phyloP scores from a whole-genome alignment of 805 yeast species.

The Candida mattraensis region DNA sequence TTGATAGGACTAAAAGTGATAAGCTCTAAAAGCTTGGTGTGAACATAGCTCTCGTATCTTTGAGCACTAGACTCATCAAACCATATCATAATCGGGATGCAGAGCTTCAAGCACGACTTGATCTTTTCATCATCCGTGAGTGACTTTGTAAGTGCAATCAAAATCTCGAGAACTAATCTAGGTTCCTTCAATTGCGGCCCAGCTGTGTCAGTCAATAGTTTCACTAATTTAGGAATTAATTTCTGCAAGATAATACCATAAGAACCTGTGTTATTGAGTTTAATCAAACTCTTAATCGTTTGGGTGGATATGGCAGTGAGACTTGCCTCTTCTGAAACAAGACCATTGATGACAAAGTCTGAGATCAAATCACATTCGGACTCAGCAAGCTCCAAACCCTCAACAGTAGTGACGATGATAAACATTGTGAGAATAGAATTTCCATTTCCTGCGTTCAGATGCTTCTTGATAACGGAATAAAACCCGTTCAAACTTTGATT shows the following conservation, averaged over 20 bases:
- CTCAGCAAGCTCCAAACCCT: constrained; percentile 32
- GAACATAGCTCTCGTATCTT: constrained; percentile 39
- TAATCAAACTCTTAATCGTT: constrained; percentile 59
- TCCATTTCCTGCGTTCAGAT: constrained; percentile 28
- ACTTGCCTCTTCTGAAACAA: constrained; percentile 35
- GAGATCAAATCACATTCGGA: constrained; percentile 40
- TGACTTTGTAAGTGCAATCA: constrained; percentile 45
- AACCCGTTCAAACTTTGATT: constrained; percentile 35
- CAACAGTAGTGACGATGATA: constrained; percentile 43
- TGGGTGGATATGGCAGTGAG: constrained; percentile 48
- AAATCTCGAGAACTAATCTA: constrained; percentile 47
- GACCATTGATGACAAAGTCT: constrained; percentile 34
- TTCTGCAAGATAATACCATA: constrained; percentile 41
- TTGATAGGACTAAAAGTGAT: constrained; percentile 42
- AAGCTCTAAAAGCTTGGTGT: constrained; percentile 47
- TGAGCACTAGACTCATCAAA: constrained; percentile 26
- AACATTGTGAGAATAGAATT: constrained; percentile 44
- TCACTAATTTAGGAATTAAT: constrained; percentile 46
- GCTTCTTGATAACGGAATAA: constrained; percentile 36
- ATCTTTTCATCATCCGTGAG: constrained; percentile 34
- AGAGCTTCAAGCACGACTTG: constrained; percentile 31
- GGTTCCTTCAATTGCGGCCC: constrained; percentile 31
- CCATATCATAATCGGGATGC: constrained; percentile 34
- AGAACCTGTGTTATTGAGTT: constrained; percentile 27
- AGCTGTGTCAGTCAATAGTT: constrained; percentile 17